Percentiles rank a stretch among this genome's conserved stretches.
Conservation (phyloP, 176 grass and related monocot genomes). For the Zea luxurians region DNA sequence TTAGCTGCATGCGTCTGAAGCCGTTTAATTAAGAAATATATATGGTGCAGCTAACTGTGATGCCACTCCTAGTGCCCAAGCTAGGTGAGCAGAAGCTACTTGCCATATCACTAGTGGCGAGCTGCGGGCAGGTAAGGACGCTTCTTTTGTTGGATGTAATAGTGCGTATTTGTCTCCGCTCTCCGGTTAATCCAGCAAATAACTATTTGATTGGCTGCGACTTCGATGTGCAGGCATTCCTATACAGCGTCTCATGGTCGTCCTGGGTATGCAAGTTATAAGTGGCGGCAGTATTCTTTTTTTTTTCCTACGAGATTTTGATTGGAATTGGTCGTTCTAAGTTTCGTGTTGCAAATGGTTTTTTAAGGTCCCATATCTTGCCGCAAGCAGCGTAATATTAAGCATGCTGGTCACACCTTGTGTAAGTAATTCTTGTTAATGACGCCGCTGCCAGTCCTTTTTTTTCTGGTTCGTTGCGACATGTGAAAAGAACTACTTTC, state of each 20-base stretch:
- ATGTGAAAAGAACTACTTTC: conserved; percentile 10
- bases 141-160: conserved; percentile 3
- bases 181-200: neutral
- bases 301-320: neutral
- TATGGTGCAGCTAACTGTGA: conserved; percentile 65
- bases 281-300: neutral
- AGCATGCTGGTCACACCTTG: conserved; percentile 71
- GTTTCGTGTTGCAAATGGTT: neutral
- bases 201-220: conserved; percentile 20
- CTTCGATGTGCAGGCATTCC: conserved; percentile 55
- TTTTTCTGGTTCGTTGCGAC: conserved; percentile 1
- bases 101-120: conserved; percentile 56
- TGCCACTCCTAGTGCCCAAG: conserved; percentile 70
- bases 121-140: conserved; percentile 63
- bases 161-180: neutral
- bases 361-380: conserved; percentile 83
- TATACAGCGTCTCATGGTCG: conserved; percentile 89
- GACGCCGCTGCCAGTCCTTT: neutral
- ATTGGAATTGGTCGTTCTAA: conserved; percentile 26
- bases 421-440: conserved; percentile 52
- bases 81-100: conserved; percentile 86
- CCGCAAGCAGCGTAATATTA: conserved; percentile 59
- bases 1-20: neutral
- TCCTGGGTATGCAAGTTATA: conserved; percentile 66
- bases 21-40: conserved; percentile 20